Evolutionary conservation across 73 alveolate genomes (phyloP).

Genomic region (Breviolum minutum): DNA sequence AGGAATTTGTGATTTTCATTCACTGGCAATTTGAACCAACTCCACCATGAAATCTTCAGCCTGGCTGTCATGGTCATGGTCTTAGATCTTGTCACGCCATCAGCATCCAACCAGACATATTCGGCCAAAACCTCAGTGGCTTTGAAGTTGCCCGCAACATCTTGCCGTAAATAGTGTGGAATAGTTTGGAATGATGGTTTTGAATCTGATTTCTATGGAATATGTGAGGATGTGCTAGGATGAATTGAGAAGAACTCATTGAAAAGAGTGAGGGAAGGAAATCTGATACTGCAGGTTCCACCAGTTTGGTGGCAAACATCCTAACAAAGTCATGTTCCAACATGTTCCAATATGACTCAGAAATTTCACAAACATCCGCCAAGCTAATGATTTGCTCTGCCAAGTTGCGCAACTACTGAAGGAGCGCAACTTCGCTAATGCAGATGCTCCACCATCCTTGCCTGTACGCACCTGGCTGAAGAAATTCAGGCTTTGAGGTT

Average conservation of each 20-base stretch:
- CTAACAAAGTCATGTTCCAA: too few relatives aligned
- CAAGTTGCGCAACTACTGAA: background rate
- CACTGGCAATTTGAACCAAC: background rate
- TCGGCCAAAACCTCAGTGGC: slow-evolving; percentile 20
- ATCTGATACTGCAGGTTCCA: too few relatives aligned
- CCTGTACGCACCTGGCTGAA: background rate
- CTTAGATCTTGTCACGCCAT: slow-evolving; percentile 65
- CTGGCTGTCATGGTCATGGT: slow-evolving; percentile 69
- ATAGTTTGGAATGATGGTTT: too few relatives aligned
- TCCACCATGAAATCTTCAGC: background rate
- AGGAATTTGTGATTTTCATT: too few relatives aligned
- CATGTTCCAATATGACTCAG: too few relatives aligned
- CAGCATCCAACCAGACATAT: slow-evolving; percentile 70
- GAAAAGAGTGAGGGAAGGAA: too few relatives aligned
- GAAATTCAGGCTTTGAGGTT: background rate
- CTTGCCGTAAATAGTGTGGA: too few relatives aligned
- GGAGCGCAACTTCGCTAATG: slow-evolving; percentile 34
- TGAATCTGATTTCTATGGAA: too few relatives aligned
- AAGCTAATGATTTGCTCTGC: background rate
- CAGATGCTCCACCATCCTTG: slow-evolving; percentile 61
- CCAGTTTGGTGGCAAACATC: too few relatives aligned
- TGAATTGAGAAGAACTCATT: too few relatives aligned
- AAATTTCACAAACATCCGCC: too few relatives aligned
- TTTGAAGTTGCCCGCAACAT: background rate
- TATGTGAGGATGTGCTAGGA: too few relatives aligned